Evolutionary conservation across 2,329 filamentous ascomycete genomes (phyloP).

Genomic region (Chaetoscypha palmicola): DNA sequence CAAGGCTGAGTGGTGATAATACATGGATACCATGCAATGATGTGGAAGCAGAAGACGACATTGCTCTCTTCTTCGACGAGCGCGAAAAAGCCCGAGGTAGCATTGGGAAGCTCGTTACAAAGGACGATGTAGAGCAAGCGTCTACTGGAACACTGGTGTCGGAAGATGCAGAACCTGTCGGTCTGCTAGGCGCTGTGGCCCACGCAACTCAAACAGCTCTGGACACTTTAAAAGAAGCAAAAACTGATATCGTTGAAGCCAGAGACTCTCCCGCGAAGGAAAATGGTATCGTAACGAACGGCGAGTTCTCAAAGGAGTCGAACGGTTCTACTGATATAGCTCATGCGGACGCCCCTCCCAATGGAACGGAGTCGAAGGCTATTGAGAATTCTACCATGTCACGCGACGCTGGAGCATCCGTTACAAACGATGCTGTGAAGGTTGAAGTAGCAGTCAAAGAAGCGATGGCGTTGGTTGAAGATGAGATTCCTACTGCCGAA

Average conservation of each 20-base stretch:
- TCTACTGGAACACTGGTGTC: conserved; percentile 24
- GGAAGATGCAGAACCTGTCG: conserved; percentile 17
- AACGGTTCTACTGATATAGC: neutral
- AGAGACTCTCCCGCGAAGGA: too few species aligned
- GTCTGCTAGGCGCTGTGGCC: conserved; percentile 11
- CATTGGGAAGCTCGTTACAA: conserved; percentile 15
- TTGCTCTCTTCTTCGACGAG: conserved; percentile 40
- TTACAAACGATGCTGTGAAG: neutral
- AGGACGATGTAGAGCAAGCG: conserved; percentile 23
- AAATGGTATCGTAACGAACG: neutral
- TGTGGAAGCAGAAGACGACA: conserved; percentile 50
- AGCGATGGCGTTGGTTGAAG: neutral
- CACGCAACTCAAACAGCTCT: conserved; percentile 5
- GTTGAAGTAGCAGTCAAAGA: conserved; percentile 4
- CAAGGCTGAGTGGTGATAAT: conserved; percentile 67
- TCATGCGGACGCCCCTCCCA: neutral
- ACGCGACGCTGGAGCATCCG: neutral
- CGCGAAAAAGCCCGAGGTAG: conserved; percentile 19
- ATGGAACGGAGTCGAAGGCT: neutral
- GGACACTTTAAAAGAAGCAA: conserved; percentile 5
- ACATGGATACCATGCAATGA: conserved; percentile 57
- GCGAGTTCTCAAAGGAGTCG: neutral
- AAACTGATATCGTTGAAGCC: neutral
- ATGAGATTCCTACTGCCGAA: conserved; percentile 4
- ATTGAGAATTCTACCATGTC: neutral